phyloP scores from a whole-genome alignment of 2,329 filamentous ascomycete genomes.

The Dactylellina cionopaga region DNA sequence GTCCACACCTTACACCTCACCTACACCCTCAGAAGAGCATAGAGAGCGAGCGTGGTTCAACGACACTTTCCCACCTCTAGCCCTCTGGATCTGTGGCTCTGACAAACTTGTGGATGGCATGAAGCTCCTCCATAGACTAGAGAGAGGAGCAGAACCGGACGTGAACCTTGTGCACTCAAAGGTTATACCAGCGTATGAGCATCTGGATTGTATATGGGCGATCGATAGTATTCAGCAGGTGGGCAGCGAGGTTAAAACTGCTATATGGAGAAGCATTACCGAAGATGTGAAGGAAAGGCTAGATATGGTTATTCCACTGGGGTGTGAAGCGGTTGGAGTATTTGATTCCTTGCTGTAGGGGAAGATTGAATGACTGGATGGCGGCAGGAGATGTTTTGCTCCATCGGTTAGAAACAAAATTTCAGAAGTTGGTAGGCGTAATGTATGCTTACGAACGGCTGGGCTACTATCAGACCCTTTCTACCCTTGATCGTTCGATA shows the following conservation, averaged over 20 bases:
- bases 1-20: background rate
- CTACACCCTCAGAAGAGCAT: conserved; percentile 6
- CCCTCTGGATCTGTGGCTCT: conserved; percentile 84
- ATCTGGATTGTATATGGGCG: conserved; percentile 94
- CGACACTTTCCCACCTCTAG: conserved; percentile 79
- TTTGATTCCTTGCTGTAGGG: background rate
- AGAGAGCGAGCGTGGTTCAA: conserved; percentile 78
- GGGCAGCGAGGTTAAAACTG: conserved; percentile 79
- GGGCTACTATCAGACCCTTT: too few relatives aligned
- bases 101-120: conserved; percentile 86
- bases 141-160: conserved; percentile 80
- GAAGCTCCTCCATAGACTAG: conserved; percentile 77
- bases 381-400: background rate
- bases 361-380: background rate
- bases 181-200: conserved; percentile 87
- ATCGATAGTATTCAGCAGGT: conserved; percentile 87
- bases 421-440: too few relatives aligned
- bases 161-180: conserved; percentile 83
- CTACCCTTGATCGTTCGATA: too few relatives aligned
- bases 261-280: conserved; percentile 80
- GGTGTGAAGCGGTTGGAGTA: conserved; percentile 67
- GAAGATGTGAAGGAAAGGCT: conserved; percentile 66
- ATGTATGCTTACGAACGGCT: too few relatives aligned
- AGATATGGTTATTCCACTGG: conserved; percentile 71
- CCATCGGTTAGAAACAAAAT: too few relatives aligned